These are phyloP conservation scores for Solanum pinnatisectum DNA, from an alignment of 257 asterid genomes.

Conservation along the genomic window DNA sequence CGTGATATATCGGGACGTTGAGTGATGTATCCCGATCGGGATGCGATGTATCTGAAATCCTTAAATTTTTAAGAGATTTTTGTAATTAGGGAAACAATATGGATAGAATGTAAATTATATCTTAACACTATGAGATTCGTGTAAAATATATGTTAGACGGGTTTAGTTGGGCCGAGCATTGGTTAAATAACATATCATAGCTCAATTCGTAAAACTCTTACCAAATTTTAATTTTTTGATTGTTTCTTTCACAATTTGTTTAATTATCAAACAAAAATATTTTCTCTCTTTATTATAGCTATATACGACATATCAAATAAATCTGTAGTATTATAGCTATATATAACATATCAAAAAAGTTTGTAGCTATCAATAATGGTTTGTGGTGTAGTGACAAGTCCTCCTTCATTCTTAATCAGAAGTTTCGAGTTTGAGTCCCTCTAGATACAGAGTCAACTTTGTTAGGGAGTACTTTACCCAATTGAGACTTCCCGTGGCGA, in stretches of 20 bases:
- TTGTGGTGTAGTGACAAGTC: background rate
- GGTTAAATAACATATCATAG: background rate
- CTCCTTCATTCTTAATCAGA: too few species aligned
- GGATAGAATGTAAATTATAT: rapidly evolving
- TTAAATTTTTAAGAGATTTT: too few species aligned
- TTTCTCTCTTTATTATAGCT: background rate
- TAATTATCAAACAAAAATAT: background rate
- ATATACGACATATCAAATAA: background rate
- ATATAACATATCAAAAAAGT: background rate
- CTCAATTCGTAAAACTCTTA: background rate
- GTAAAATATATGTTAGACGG: background rate
- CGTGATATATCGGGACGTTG: background rate
- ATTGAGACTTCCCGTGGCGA: background rate
- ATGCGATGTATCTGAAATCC: rapidly evolving
- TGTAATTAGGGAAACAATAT: too few species aligned
- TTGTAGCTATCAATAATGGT: background rate
- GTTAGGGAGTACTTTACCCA: background rate
- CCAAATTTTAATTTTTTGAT: background rate
- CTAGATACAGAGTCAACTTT: background rate
- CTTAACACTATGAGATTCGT: too few species aligned
- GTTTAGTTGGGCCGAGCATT: background rate
- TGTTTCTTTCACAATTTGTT: background rate
- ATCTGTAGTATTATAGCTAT: background rate
- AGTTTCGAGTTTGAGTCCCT: background rate
- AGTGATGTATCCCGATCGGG: background rate